Evolutionary conservation across 257 asterid genomes (phyloP).

Genomic region (Jasminum sambac): DNA sequence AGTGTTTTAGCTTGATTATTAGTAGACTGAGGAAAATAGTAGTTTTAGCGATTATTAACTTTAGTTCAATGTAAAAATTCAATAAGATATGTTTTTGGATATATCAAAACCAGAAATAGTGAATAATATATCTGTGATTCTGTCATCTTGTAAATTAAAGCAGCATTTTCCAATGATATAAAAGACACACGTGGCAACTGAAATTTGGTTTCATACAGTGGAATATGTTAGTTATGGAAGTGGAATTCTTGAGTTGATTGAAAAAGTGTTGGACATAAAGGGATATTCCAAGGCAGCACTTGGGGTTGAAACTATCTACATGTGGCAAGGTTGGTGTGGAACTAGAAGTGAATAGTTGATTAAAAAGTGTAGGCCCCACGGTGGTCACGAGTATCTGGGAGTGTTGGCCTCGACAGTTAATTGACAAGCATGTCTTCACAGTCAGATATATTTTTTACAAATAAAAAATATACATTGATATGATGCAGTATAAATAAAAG

Average conservation of each 20-base stretch:
- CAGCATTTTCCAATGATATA: slow-evolving; percentile 8
- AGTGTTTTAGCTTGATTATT: too few species aligned
- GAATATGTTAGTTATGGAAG: slow-evolving; percentile 30
- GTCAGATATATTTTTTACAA: too few species aligned
- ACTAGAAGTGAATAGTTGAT: neutral
- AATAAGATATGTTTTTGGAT: too few species aligned
- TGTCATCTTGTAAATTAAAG: neutral
- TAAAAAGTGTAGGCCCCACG: neutral
- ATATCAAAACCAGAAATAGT: too few species aligned
- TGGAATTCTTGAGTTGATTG: slow-evolving; percentile 17
- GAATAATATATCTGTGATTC: too few species aligned
- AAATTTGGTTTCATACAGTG: slow-evolving; percentile 24
- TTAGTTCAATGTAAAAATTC: too few species aligned
- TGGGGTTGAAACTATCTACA: neutral
- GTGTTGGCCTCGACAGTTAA: neutral
- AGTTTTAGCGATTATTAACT: too few species aligned
- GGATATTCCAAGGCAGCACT: slow-evolving; percentile 15
- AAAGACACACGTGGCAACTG: slow-evolving; percentile 24
- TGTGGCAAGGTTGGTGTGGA: slow-evolving; percentile 5
- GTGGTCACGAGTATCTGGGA: neutral
- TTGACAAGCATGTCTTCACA: too few species aligned
- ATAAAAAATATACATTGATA: too few species aligned
- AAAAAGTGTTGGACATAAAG: slow-evolving; percentile 15
- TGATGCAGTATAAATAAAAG: too few species aligned
- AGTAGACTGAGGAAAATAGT: too few species aligned